Evolutionary conservation across 2,329 filamentous ascomycete genomes (phyloP), one percentile per base, ranked within the genome.

Genomic region (Bertia moriformis): DNA sequence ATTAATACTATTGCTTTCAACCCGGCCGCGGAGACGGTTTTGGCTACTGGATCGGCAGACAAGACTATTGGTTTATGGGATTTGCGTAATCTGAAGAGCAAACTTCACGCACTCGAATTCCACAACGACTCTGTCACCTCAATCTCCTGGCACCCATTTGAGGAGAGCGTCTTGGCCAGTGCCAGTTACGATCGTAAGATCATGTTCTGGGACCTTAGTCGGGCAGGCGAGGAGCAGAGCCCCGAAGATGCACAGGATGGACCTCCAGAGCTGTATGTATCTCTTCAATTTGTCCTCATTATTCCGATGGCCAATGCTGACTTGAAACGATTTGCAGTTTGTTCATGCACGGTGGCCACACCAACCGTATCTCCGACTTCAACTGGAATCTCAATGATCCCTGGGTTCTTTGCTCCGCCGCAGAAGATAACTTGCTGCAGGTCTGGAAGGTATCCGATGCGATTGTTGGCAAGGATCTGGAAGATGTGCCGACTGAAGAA

Each of bases 271-370:
- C 68, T 98, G 83, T 91, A 69, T 62, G 82, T 73, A 13, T 41
- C 40, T 41, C 10, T 37, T 38, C 4, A 19, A 18, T 24, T 14
- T n/a, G 10, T 15, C n/a, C n/a, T 40, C 14, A 3, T 14, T 13
- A 12, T 36, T 13, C 37, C n/a, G 5, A 14, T 29, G 3, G 17
- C 14, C 12, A 3, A 30, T 43, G 38, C 48, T 56, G 46, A 55
- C 46, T 46, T 3, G 14, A n/a, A n/a, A n/a, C n/a, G n/a, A n/a
- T 22, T 39, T 30, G 10, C 15, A 87, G 83, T 37, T 66, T 98
- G 1, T 98, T 98, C 62, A 96, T 98, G 88, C 91, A 98, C 52
- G 91, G 91, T 44, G 91, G 91, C 20, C 93, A 98, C 64, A 98
- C 91, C 10, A 95, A 95, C 61, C 83, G 93, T 48, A 76, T 98